These are phyloP conservation scores for Prinsepia uniflora DNA, from an alignment of 306 rosid species.

Conservation along the genomic window DNA sequence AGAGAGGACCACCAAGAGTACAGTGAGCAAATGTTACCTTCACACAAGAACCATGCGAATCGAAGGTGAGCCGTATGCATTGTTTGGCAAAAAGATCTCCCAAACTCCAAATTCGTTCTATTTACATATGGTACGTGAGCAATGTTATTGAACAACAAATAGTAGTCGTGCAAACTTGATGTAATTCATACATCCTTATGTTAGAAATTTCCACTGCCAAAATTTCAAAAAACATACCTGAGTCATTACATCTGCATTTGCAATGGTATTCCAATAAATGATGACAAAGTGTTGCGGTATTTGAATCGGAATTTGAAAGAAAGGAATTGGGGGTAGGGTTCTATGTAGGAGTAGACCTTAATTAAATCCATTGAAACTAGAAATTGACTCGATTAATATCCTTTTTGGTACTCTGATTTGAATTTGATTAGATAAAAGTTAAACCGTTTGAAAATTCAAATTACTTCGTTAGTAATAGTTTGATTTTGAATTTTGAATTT, in stretches of 20 bases:
- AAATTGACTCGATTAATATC: no score
- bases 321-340: no score
- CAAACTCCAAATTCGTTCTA: constrained; percentile 99
- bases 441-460: no score
- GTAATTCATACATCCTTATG: background rate
- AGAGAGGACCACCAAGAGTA: background rate
- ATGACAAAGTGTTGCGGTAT: no score
- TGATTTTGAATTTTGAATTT: no score
- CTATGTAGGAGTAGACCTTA: no score
- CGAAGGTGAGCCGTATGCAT: constrained; percentile 78
- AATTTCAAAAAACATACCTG: constrained; percentile 48
- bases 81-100: constrained; percentile 96
- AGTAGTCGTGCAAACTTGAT: constrained; percentile 4
- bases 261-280: no score
- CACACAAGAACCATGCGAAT: constrained; percentile 97
- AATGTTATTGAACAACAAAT: background rate
- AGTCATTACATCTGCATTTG: constrained; percentile 61
- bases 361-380: no score
- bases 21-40: constrained; percentile 53
- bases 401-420: no score
- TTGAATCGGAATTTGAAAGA: no score
- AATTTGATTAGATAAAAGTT: no score
- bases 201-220: background rate
- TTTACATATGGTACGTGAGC: constrained; percentile 16
- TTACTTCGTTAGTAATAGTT: no score